Evolutionary conservation across 2,329 filamentous ascomycete genomes (phyloP), one percentile per base, ranked within the genome.

Genomic region (Neocucurbitaria cava): DNA sequence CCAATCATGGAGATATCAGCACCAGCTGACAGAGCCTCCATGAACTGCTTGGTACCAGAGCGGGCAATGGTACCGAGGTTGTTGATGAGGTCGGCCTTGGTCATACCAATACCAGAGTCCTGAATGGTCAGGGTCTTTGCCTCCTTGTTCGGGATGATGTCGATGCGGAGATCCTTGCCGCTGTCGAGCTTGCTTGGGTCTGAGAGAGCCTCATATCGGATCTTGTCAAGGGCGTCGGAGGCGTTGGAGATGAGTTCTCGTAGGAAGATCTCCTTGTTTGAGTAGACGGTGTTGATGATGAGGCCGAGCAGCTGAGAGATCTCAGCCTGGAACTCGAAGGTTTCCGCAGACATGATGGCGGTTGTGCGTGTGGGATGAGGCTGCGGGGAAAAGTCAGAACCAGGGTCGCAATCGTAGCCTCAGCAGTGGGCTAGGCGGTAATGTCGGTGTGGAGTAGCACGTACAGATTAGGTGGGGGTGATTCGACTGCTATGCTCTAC

Each of bases 211-310:
- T 97, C 92, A 87, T 99, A 99, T 80, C 95, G 90, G 81, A 99
- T 96, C 90, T 99, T 99, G 90, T 99, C 95, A 73, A 99, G 87
- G 59, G 95, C 95, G 89, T 99, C 95, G 75, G 94, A 98, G 77
- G 90, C 89, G 84, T 99, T 99, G 83, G 95, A 98, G 77, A 99
- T 91, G 73, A 99, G 79, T 84, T 99, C 95, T 89, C 95, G 86
- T 75, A 99, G 84, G 89, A 99, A 99, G 79, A 99, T 98, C 84
- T 98, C 95, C 87, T 99, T 99, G 90, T 99, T 99, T 73, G 93
- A 97, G 87, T 98, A 99, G 85, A 99, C 95, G 69, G 95, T 98
- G 91, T 99, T 99, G 88, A 99, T 99, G 83, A 99, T 99, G 79
- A 99, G 91, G 71, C 89, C 92, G 78, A 99, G 90, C 69, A 99